Evolutionary conservation across 768 basidiomycete species (phyloP).

Genomic region (Leccinellum rugosiceps): DNA sequence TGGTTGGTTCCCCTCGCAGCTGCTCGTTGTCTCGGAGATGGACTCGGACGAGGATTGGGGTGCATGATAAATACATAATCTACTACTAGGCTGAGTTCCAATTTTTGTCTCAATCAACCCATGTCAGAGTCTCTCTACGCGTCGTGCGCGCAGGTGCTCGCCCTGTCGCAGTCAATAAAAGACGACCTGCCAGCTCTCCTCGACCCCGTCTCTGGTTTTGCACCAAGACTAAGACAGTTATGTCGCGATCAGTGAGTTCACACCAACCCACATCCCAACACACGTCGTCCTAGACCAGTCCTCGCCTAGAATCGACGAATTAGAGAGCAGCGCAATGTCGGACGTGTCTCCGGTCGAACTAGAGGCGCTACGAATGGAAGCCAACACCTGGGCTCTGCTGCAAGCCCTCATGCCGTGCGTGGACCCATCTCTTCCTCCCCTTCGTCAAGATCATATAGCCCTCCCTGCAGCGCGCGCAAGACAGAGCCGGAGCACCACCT

Average conservation of each 20-base stretch:
- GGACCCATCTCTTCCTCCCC: slow-evolving; percentile 2
- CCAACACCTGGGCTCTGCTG: slow-evolving; percentile 78
- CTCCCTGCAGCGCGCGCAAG: slow-evolving; percentile 57
- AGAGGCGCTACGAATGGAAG: slow-evolving; percentile 66
- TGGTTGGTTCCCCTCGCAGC: slow-evolving; percentile 61
- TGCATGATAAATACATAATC: no score
- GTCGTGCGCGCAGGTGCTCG: slow-evolving; percentile 67
- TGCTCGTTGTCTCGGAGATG: slow-evolving; percentile 3
- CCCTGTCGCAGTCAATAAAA: slow-evolving; percentile 51
- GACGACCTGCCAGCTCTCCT: slow-evolving; percentile 60
- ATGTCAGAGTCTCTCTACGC: slow-evolving; percentile 47
- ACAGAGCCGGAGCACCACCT: slow-evolving; percentile 47
- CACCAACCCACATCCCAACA: neutral
- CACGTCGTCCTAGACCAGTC: neutral
- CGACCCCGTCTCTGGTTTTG: slow-evolving; percentile 66
- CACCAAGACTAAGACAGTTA: slow-evolving; percentile 54
- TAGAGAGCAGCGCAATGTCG: slow-evolving; percentile 38
- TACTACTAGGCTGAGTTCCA: no score
- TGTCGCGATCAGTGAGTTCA: slow-evolving; percentile 56
- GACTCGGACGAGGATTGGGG: slow-evolving; percentile 22
- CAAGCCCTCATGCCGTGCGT: slow-evolving; percentile 77
- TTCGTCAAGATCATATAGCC: neutral
- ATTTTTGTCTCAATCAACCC: neutral
- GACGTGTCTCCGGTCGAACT: slow-evolving; percentile 48
- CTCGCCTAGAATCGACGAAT: slow-evolving; percentile 48